Evolutionary conservation across 192 early-diverging fungal genomes (phyloP).

Genomic region (Endogone sp.): DNA sequence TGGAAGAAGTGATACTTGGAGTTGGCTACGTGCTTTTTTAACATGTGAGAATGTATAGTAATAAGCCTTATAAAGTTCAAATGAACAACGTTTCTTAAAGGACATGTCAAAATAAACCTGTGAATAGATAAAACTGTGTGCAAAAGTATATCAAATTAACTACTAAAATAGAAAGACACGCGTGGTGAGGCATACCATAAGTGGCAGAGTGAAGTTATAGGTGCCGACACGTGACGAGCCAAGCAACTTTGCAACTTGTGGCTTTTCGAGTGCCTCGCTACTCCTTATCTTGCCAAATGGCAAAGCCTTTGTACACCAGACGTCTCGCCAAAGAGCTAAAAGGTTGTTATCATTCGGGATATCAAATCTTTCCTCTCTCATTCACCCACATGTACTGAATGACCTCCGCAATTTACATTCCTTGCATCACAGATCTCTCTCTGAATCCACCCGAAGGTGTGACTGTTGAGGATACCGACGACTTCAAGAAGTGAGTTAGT

Average conservation of each 20-base stretch:
- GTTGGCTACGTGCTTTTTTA: too few relatives aligned
- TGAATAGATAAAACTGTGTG: too few relatives aligned
- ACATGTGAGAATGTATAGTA: too few relatives aligned
- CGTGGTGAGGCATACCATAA: too few relatives aligned
- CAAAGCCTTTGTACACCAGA: conserved; percentile 36
- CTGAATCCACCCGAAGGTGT: conserved; percentile 50
- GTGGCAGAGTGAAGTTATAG: too few relatives aligned
- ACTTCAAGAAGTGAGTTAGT: conserved; percentile 49
- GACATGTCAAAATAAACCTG: too few relatives aligned
- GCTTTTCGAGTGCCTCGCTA: background rate
- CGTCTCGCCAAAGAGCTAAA: conserved; percentile 47
- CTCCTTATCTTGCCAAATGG: background rate
- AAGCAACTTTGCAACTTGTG: too few relatives aligned
- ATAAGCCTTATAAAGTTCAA: too few relatives aligned
- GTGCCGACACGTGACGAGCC: too few relatives aligned
- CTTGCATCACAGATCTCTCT: conserved; percentile 41
- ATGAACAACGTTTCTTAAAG: too few relatives aligned
- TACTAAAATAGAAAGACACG: too few relatives aligned
- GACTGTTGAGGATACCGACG: conserved; percentile 42
- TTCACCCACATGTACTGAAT: background rate
- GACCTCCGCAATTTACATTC: background rate
- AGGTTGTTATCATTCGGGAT: conserved; percentile 17
- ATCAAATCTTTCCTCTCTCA: background rate
- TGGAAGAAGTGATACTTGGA: conserved; percentile 10
- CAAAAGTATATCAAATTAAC: too few relatives aligned